Evolutionary conservation across 306 rosid genomes (phyloP).

Genomic region (Cucumis cinereus): DNA sequence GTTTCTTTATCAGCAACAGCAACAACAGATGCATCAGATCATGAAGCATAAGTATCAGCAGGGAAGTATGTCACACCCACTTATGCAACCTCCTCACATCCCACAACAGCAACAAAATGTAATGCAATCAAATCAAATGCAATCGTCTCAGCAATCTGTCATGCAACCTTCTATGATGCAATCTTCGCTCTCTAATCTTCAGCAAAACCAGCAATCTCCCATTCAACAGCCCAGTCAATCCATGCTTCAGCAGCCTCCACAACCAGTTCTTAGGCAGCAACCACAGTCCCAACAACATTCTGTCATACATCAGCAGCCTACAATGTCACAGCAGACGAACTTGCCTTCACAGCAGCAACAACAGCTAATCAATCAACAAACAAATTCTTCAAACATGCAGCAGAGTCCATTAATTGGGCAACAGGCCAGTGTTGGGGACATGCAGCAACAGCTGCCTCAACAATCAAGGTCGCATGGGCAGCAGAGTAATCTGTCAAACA

Average conservation of each 20-base stretch:
- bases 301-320: constrained; percentile 53
- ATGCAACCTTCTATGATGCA: constrained; percentile 56
- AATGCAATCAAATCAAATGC: constrained; percentile 59
- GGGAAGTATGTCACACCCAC: constrained; percentile 31
- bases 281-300: constrained; percentile 62
- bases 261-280: constrained; percentile 63
- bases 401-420: constrained; percentile 56
- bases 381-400: constrained; percentile 51
- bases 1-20: constrained; percentile 44
- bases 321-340: constrained; percentile 45
- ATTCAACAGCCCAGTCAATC: constrained; percentile 60
- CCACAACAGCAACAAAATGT: constrained; percentile 52
- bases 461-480: constrained; percentile 48
- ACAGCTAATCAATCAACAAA: constrained; percentile 50
- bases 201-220: constrained; percentile 59
- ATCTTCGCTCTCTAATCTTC: constrained; percentile 51
- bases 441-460: constrained; percentile 47
- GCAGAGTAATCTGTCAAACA: constrained; percentile 56
- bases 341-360: constrained; percentile 54
- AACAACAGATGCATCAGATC: constrained; percentile 39
- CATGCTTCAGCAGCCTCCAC: constrained; percentile 74
- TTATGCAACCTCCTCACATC: constrained; percentile 45
- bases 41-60: constrained; percentile 45
- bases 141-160: constrained; percentile 65
- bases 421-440: constrained; percentile 59